Evolutionary conservation across 169 alveolate genomes (phyloP).

Genomic region (Theileria orientalis): DNA sequence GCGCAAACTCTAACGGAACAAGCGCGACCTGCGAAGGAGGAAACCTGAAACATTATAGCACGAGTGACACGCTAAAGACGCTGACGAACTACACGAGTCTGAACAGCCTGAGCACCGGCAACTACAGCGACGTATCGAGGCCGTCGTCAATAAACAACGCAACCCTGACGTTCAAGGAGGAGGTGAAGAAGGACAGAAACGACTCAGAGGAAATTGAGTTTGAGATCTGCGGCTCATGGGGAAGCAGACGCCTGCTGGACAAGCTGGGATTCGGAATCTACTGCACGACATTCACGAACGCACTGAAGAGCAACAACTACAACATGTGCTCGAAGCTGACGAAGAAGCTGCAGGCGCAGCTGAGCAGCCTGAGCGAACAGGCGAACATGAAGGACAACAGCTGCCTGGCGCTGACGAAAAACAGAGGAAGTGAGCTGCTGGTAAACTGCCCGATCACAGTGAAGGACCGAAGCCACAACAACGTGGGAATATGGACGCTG

Average conservation of each 20-base stretch:
- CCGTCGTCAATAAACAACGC: background rate
- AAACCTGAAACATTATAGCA: too few relatives aligned
- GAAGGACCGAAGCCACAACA: constrained; percentile 69
- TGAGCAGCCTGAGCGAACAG: constrained; percentile 66
- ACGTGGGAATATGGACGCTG: constrained; percentile 80
- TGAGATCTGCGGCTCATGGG: constrained; percentile 77
- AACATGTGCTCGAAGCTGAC: constrained; percentile 69
- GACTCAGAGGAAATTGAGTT: constrained; percentile 23
- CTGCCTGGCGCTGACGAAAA: constrained; percentile 65
- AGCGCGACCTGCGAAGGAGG: too few relatives aligned
- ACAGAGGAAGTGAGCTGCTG: constrained; percentile 81
- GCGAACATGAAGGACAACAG: constrained; percentile 67
- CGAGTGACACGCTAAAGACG: background rate
- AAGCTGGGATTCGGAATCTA: constrained; percentile 71
- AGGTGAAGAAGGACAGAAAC: background rate
- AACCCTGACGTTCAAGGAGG: background rate
- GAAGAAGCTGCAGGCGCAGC: constrained; percentile 65
- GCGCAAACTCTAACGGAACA: constrained; percentile 46
- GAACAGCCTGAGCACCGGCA: background rate
- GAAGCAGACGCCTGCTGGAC: constrained; percentile 74
- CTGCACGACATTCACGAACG: constrained; percentile 66
- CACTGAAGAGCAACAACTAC: constrained; percentile 63
- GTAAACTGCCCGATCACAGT: constrained; percentile 82
- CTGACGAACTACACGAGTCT: background rate
- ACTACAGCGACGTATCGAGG: background rate